Evolutionary conservation across 208 protist genomes (phyloP).

Genomic region (Entamoeba moshkovskii): DNA sequence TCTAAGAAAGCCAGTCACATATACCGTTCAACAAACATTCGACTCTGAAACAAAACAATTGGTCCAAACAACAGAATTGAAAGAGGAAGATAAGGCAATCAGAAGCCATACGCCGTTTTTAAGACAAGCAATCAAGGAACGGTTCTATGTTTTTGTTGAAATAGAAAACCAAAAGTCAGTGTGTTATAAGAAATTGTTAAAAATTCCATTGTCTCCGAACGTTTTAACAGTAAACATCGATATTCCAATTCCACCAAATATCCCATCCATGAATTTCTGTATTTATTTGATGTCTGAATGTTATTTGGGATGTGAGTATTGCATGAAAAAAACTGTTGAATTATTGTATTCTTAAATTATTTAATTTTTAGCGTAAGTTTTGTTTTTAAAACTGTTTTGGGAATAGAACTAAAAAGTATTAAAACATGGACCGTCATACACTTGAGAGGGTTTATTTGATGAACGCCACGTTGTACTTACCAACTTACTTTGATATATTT

Average conservation of each 20-base stretch:
- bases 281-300: neutral
- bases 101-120: neutral
- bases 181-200: neutral
- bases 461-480: neutral
- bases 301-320: neutral
- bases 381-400: no score
- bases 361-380: no score
- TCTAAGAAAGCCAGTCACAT: neutral
- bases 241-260: neutral
- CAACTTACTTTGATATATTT: neutral
- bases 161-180: neutral
- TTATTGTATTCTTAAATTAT: neutral
- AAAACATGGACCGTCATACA: neutral
- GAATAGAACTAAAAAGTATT: no score
- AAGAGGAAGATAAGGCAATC: neutral
- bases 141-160: neutral
- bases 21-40: neutral
- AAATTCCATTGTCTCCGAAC: neutral
- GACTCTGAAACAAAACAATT: neutral
- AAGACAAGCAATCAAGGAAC: neutral
- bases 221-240: neutral
- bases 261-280: neutral
- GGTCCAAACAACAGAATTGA: neutral
- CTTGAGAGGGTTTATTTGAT: neutral
- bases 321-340: neutral